These are phyloP conservation scores for Aquanectria penicillioides DNA, from an alignment of 2,329 filamentous ascomycete species.

Conservation along the genomic window DNA sequence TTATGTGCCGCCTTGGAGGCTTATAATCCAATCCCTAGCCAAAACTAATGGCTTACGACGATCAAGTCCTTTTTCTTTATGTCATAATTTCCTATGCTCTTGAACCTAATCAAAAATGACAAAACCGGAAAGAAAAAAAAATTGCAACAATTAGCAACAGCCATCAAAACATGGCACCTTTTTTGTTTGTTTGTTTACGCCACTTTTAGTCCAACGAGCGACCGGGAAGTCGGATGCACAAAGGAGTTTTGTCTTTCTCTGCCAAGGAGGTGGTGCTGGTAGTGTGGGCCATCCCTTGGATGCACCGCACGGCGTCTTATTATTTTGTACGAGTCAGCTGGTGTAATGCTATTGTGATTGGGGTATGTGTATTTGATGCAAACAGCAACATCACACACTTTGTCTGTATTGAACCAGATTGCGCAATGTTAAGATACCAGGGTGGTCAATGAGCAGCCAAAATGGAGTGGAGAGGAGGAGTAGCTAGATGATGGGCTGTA, in stretches of 20 bases:
- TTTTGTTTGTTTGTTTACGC: slow-evolving; percentile 28
- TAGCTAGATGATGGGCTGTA: slow-evolving; percentile 35
- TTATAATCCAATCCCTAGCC: slow-evolving; percentile 35
- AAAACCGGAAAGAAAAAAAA: slow-evolving; percentile 29
- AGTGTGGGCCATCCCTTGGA: slow-evolving; percentile 16
- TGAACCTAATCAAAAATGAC: slow-evolving; percentile 15
- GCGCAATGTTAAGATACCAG: slow-evolving; percentile 25
- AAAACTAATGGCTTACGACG: slow-evolving; percentile 35
- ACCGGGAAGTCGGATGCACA: slow-evolving; percentile 28
- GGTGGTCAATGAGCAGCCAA: slow-evolving; percentile 9
- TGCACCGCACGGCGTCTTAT: slow-evolving; percentile 20
- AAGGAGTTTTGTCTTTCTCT: slow-evolving; percentile 36
- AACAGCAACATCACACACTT: slow-evolving; percentile 7
- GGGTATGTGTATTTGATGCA: slow-evolving; percentile 21
- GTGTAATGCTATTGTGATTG: slow-evolving; percentile 36
- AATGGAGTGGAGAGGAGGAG: slow-evolving; percentile 16
- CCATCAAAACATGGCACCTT: slow-evolving; percentile 19
- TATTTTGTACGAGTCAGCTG: slow-evolving; percentile 22
- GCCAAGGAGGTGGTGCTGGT: slow-evolving; percentile 19
- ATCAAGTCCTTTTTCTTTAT: slow-evolving; percentile 29
- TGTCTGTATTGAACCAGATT: slow-evolving; percentile 28
- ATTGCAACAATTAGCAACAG: slow-evolving; percentile 26
- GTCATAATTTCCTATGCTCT: slow-evolving; percentile 27
- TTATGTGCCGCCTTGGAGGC: slow-evolving; percentile 30
- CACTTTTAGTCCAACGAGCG: slow-evolving; percentile 31